A percentile compares a stretch with the other conserved stretches of the same genome.
Conservation (phyloP, 345 rosid genomes). For the Eucalyptus brandiana region DNA sequence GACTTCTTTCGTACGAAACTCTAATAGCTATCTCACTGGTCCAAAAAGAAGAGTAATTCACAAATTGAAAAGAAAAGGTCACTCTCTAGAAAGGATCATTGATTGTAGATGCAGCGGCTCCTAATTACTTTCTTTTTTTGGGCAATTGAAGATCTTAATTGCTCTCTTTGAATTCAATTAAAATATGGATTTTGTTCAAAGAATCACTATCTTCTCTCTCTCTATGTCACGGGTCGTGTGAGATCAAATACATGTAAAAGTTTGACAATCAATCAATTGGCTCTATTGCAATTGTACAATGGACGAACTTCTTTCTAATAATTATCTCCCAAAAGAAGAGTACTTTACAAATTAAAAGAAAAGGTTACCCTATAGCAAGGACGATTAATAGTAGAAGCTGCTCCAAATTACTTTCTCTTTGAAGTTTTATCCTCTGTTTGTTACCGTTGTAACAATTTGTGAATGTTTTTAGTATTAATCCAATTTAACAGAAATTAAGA, state of each 20-base stretch:
- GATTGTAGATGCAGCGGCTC: background rate
- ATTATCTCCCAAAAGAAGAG: background rate
- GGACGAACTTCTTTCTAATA: background rate
- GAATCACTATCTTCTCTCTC: background rate
- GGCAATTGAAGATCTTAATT: background rate
- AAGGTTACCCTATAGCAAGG: background rate
- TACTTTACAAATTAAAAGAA: background rate
- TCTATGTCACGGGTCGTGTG: background rate
- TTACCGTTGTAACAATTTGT: accelerated
- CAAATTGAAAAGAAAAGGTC: background rate
- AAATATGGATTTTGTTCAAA: background rate
- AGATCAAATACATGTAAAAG: too few species aligned
- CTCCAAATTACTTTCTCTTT: background rate
- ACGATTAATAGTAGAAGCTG: background rate
- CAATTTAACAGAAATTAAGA: too few species aligned
- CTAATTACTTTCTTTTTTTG: background rate
- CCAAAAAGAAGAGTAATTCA: background rate
- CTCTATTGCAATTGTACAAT: background rate
- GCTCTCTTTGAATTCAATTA: background rate
- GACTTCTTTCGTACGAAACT: accelerated
- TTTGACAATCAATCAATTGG: background rate
- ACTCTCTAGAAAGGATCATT: background rate
- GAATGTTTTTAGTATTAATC: too few species aligned
- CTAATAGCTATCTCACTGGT: background rate
- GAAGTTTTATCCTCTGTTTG: background rate